phyloP scores from a whole-genome alignment of 768 basidiomycete species.

The Leccinum aurantiacum region DNA sequence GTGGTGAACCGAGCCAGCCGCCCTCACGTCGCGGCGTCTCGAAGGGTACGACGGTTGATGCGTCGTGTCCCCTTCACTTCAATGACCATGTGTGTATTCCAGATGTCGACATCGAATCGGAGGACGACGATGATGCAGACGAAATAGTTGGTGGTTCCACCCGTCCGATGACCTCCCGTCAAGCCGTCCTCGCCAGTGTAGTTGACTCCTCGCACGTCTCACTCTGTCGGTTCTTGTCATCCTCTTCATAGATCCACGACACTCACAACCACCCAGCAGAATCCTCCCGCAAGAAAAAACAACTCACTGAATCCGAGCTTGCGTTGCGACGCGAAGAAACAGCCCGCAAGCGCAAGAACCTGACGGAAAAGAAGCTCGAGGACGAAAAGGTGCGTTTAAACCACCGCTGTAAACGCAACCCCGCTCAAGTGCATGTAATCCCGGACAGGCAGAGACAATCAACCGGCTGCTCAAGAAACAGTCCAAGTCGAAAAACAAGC shows the following conservation, averaged over 20 bases:
- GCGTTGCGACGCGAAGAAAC: constrained; percentile 78
- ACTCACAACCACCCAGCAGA: constrained; percentile 5
- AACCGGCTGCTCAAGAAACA: constrained; percentile 88
- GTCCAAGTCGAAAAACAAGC: constrained; percentile 62
- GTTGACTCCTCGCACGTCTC: constrained; percentile 70
- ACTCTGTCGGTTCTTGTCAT: constrained; percentile 39
- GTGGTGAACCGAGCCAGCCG: constrained; percentile 24
- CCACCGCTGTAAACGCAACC: background rate
- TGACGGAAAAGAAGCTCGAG: constrained; percentile 32
- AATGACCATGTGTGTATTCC: background rate
- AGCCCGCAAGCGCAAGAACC: constrained; percentile 75
- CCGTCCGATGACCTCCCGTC: constrained; percentile 55
- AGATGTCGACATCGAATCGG: constrained; percentile 45
- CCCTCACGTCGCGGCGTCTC: constrained; percentile 29
- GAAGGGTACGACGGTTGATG: constrained; percentile 14
- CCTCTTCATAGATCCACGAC: background rate
- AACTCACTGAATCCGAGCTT: constrained; percentile 69
- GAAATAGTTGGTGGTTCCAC: constrained; percentile 38
- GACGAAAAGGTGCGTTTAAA: constrained; percentile 49
- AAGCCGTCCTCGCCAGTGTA: constrained; percentile 70
- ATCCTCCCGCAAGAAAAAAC: constrained; percentile 46
- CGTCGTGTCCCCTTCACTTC: background rate
- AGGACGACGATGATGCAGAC: constrained; percentile 38
- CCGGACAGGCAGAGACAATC: constrained; percentile 74
- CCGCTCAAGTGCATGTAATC: background rate